These are phyloP conservation scores for Phaffia tasmanica DNA, from an alignment of 768 basidiomycete genomes.

Conservation along the genomic window DNA sequence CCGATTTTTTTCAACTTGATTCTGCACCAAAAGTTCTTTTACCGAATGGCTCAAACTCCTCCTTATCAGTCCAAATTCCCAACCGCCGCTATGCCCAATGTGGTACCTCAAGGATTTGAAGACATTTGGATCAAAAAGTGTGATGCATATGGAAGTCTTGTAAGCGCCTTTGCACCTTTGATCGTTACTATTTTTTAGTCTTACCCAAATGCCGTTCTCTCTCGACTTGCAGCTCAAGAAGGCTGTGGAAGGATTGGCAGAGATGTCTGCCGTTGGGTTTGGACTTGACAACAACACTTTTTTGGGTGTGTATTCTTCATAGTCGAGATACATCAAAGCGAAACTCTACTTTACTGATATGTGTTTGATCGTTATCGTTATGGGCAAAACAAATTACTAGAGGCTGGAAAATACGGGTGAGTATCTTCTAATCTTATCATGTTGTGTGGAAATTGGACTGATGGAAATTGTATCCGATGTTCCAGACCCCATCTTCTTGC, in stretches of 20 bases:
- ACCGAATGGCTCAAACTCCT: conserved; percentile 58
- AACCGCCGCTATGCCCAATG: conserved; percentile 64
- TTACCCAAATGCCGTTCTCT: neutral
- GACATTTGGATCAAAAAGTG: conserved; percentile 59
- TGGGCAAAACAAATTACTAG: conserved; percentile 54
- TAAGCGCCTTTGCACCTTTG: conserved; percentile 39
- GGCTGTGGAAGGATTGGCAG: conserved; percentile 74
- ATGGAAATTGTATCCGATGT: neutral
- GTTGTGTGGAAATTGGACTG: conserved; percentile 61
- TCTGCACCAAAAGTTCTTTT: conserved; percentile 48
- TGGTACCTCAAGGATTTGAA: conserved; percentile 58
- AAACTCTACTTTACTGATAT: conserved; percentile 80
- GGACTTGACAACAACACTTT: neutral
- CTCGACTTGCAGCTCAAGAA: conserved; percentile 35
- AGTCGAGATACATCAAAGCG: conserved; percentile 40
- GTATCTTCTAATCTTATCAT: conserved; percentile 29
- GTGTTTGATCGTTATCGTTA: conserved; percentile 70
- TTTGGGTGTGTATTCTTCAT: conserved; percentile 32
- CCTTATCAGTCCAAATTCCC: conserved; percentile 64
- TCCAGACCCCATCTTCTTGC: conserved; percentile 73
- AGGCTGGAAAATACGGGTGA: conserved; percentile 76
- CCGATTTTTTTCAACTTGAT: conserved; percentile 31
- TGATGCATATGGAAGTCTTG: conserved; percentile 76
- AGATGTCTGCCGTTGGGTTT: conserved; percentile 69
- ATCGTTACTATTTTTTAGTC: neutral